phyloP scores from a whole-genome alignment of 768 basidiomycete species.

The Lactifluus piperatus region DNA sequence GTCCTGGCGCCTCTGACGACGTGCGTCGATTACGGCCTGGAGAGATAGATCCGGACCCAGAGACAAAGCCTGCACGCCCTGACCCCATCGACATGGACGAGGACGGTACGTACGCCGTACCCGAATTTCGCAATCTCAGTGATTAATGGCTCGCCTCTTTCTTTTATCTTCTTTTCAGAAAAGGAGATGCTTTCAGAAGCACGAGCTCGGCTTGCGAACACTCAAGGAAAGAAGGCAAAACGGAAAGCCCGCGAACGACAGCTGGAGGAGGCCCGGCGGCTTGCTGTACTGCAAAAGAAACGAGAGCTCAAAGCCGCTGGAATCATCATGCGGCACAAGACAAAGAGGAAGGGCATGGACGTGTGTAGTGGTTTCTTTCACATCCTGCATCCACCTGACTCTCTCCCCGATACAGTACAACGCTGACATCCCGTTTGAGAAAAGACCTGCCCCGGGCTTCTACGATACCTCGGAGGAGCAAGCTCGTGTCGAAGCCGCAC shows the following conservation, averaged over 20 bases:
- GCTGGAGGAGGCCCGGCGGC: constrained; percentile 87
- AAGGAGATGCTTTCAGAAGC: constrained; percentile 99
- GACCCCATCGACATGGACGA: constrained; percentile 99
- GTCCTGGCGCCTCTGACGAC: constrained; percentile 89
- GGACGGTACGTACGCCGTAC: constrained; percentile 63
- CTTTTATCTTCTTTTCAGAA: constrained; percentile 45
- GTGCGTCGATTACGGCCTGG: constrained; percentile 84
- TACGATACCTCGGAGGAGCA: constrained; percentile 96
- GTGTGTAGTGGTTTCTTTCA: constrained; percentile 37
- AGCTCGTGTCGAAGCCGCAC: constrained; percentile 76
- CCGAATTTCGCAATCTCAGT: not conserved
- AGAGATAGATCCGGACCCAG: constrained; percentile 98
- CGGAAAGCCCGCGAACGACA: constrained; percentile 97
- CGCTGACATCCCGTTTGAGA: constrained; percentile 97
- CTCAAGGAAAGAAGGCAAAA: constrained; percentile 99
- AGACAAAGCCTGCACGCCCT: constrained; percentile 95
- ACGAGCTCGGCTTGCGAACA: constrained; percentile 94
- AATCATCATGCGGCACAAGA: constrained; percentile 92
- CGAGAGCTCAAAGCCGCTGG: constrained; percentile 96
- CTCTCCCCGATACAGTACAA: constrained; percentile 60
- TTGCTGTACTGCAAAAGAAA: constrained; percentile 96
- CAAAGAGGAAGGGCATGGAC: constrained; percentile 97
- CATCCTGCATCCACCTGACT: constrained; percentile 4
- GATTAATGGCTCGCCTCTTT: constrained; percentile 9
- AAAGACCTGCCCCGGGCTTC: constrained; percentile 90